phyloP scores from a whole-genome alignment of 2,329 filamentous ascomycete genomes.

The Ophiognomonia clavigignenti-juglandacearum region DNA sequence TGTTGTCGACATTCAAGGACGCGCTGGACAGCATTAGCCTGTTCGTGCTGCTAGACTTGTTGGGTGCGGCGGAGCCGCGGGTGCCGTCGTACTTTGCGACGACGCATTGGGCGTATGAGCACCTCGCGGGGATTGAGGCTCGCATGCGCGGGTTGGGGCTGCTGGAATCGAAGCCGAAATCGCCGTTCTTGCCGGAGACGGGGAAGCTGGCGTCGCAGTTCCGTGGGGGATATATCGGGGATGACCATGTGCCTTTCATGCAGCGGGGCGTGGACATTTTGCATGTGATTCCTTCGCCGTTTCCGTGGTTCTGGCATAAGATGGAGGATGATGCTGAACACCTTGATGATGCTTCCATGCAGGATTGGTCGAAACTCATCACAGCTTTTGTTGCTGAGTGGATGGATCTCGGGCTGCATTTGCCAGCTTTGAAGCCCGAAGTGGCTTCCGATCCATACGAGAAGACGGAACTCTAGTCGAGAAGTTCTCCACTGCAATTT shows the following conservation, averaged over 20 bases:
- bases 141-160: slow-evolving; percentile 64
- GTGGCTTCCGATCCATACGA: slow-evolving; percentile 2
- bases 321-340: slow-evolving; percentile 68
- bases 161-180: slow-evolving; percentile 50
- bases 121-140: slow-evolving; percentile 68
- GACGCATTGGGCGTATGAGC: slow-evolving; percentile 89
- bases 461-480: slow-evolving; percentile 8
- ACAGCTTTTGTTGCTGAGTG: slow-evolving; percentile 74
- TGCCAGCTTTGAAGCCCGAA: slow-evolving; percentile 1
- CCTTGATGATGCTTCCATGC: slow-evolving; percentile 64
- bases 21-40: slow-evolving; percentile 68
- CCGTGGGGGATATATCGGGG: slow-evolving; percentile 44
- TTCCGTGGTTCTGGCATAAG: slow-evolving; percentile 69
- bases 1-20: slow-evolving; percentile 64
- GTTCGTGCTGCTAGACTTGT: slow-evolving; percentile 86
- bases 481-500: neutral
- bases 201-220: slow-evolving; percentile 35
- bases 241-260: slow-evolving; percentile 79
- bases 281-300: slow-evolving; percentile 69
- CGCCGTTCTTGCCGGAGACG: slow-evolving; percentile 23
- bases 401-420: slow-evolving; percentile 49
- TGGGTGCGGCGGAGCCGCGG: slow-evolving; percentile 63
- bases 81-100: slow-evolving; percentile 85
- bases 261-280: slow-evolving; percentile 67
- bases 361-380: slow-evolving; percentile 72